Conservation (phyloP, 768 basidiomycete species). For the Lactifluus volemus region DNA sequence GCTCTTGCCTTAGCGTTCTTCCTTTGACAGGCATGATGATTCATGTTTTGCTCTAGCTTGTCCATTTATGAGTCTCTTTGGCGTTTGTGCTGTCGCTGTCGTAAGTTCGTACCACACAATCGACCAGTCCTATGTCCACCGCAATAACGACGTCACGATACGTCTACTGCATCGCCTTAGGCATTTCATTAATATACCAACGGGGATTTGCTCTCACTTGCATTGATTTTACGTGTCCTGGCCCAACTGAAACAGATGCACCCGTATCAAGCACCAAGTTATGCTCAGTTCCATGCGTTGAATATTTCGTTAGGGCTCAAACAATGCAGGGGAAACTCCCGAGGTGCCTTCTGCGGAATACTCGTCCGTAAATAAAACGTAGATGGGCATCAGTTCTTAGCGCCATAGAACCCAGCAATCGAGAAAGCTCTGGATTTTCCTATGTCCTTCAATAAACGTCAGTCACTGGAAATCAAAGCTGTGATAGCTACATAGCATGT, state of each 20-base stretch:
- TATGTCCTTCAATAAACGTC: too few relatives aligned
- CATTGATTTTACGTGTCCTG: background rate
- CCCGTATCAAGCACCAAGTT: background rate
- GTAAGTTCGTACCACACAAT: background rate
- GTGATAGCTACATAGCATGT: too few relatives aligned
- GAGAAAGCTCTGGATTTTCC: too few relatives aligned
- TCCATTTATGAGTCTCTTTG: background rate
- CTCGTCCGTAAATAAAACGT: too few relatives aligned
- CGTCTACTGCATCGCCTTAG: background rate
- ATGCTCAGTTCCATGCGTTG: too few relatives aligned
- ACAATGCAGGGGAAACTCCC: too few relatives aligned
- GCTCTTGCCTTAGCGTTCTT: conserved; percentile 15
- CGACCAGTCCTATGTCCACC: background rate
- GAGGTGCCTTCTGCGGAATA: too few relatives aligned
- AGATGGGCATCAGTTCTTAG: background rate
- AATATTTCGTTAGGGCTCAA: too few relatives aligned
- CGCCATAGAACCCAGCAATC: too few relatives aligned
- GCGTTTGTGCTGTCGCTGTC: background rate
- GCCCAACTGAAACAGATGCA: background rate
- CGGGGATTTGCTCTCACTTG: background rate
- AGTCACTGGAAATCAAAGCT: too few relatives aligned
- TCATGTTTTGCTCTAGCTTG: background rate
- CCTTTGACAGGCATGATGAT: background rate
- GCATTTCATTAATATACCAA: background rate
- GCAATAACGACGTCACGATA: background rate